Base-by-base conservation (phyloP, 768 basidiomycete genomes). In the Tulasnella sp. region DNA sequence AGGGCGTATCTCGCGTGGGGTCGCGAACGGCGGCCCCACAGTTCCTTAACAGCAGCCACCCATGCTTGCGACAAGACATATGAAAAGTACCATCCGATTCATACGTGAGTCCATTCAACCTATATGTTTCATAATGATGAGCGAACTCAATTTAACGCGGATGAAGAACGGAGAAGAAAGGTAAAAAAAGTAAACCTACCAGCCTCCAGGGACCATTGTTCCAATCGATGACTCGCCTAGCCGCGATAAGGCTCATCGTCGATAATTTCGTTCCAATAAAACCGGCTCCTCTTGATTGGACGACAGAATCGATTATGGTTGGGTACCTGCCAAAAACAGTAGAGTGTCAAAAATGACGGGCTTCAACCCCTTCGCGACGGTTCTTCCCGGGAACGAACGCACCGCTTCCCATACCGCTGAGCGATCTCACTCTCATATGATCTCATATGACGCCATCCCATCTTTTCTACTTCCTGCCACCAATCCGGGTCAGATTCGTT, bases 191-290 rank as follows among this genome's bases (percentile, higher is more conserved):
- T 80, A 21, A n/a, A n/a, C n/a, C n/a, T n/a, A 81, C 73, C 52
- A 39, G 39, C 75, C 46, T 39, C 27, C 27, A 56, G 3, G 77
- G 71, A 5, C 80, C 80, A 14, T 74, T 74, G 38, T 76, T 76
- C 81, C 81, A 80, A 36, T 77, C 52, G 40, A 44, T 44, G 1
- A 81, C 81, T 34, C 81, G 56, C 71, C 38, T 39, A n/a, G 24
- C 36, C 3, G 75, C 74, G 8, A 81, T 52, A 14, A 80, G 16
- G 42, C 80, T 81, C 79, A 81, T 74, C 4, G 81, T 78, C 0
- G 80, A 81, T 31, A 56, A 68, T 24, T 46, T 38, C 0, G 80
- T 81, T 38, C 80, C 81, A 12, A 80, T 80, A 46, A 81, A 80
- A 3, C 76, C 80, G 18, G 27, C 62, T 16, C 62, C 76, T 14